phyloP scores from a whole-genome alignment of 768 basidiomycete species.

The Mycena filopes region DNA sequence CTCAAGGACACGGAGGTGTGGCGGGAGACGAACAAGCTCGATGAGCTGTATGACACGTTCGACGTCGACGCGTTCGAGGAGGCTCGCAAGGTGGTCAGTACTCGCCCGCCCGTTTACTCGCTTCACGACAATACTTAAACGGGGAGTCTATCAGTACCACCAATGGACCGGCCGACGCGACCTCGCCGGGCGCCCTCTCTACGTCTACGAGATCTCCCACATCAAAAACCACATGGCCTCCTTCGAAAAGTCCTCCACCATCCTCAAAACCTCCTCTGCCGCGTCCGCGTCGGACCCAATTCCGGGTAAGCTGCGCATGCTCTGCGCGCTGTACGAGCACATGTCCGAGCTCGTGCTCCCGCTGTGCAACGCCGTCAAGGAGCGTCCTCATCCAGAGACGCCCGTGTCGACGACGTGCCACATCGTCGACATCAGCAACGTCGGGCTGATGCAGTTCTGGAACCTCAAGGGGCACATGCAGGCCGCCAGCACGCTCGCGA shows the following conservation, averaged over 20 bases:
- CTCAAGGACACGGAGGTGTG: slow-evolving; percentile 62
- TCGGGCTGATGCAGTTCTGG: slow-evolving; percentile 56
- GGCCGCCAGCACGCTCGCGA: slow-evolving; percentile 63
- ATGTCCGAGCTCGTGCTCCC: slow-evolving; percentile 62
- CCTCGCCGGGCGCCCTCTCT: slow-evolving; percentile 47
- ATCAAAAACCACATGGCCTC: slow-evolving; percentile 55
- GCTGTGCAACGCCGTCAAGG: slow-evolving; percentile 55
- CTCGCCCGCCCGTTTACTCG: no score
- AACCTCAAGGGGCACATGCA: slow-evolving; percentile 62
- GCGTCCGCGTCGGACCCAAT: slow-evolving; percentile 15
- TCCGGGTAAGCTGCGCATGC: slow-evolving; percentile 28
- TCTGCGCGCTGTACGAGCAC: slow-evolving; percentile 52
- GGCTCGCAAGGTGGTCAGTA: slow-evolving; percentile 47
- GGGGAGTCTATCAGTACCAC: no score
- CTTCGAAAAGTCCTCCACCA: slow-evolving; percentile 51
- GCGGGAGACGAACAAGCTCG: slow-evolving; percentile 57
- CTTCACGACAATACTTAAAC: no score
- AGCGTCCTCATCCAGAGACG: slow-evolving; percentile 42
- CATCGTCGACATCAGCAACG: slow-evolving; percentile 61
- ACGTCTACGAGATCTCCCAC: slow-evolving; percentile 48
- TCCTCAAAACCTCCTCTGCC: slow-evolving; percentile 7
- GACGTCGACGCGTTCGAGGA: slow-evolving; percentile 56
- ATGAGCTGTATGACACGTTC: slow-evolving; percentile 59
- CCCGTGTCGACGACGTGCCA: slow-evolving; percentile 55
- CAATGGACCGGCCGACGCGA: slow-evolving; percentile 68